phyloP scores from a whole-genome alignment of 257 asterid species.

The Salvia hispanica region DNA sequence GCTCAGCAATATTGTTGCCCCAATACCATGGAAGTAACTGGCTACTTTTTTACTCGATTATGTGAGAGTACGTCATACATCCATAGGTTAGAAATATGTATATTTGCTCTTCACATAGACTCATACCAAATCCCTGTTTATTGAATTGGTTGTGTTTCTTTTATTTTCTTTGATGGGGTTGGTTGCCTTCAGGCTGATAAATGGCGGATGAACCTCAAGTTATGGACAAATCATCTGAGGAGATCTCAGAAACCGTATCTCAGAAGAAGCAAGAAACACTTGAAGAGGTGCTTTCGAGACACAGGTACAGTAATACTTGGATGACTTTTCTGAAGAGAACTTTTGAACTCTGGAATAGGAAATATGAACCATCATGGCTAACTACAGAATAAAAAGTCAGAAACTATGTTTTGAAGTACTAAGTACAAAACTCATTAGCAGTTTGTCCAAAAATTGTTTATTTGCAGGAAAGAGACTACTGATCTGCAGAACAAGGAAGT shows the following conservation, averaged over 20 bases:
- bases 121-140: neutral
- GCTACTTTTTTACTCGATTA: neutral
- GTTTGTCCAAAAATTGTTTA: neutral
- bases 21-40: neutral
- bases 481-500: conserved; percentile 84
- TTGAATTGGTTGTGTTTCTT: conserved; percentile 6
- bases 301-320: conserved; percentile 22
- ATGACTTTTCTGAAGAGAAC: neutral
- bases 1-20: neutral
- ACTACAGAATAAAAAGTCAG: neutral
- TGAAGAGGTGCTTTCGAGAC: conserved; percentile 34
- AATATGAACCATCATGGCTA: neutral
- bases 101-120: neutral
- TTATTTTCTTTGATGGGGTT: neutral
- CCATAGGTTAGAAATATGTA: neutral
- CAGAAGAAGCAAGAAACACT: conserved; percentile 31
- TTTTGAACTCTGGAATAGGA: neutral
- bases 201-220: conserved; percentile 28
- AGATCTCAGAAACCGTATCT: conserved; percentile 13
- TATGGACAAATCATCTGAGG: conserved; percentile 3
- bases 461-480: conserved; percentile 78
- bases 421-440: conserved; percentile 5
- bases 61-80: neutral
- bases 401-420: neutral
- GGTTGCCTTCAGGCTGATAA: conserved; percentile 16